A percentile compares a stretch with the other conserved stretches of the same genome.
Evolutionary conservation across 2,329 filamentous ascomycete species (phyloP).

Genomic region (Xylariaceae sp.): DNA sequence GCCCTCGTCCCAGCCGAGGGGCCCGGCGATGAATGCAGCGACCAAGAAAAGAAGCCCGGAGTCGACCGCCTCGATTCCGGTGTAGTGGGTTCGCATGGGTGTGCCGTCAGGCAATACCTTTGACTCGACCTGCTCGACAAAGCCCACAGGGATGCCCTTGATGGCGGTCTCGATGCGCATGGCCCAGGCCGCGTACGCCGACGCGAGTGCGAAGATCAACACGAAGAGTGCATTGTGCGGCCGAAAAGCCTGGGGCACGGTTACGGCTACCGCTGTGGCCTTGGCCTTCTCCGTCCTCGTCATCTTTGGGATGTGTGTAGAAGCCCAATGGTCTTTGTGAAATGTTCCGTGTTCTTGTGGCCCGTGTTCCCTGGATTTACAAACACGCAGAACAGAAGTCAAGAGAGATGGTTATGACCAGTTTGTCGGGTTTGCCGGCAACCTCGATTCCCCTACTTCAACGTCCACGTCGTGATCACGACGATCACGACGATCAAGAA

Average conservation of each 20-base stretch:
- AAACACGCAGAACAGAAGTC: too few relatives aligned
- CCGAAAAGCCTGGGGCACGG: conserved; percentile 15
- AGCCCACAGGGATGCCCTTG: conserved; percentile 21
- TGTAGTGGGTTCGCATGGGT: conserved; percentile 23
- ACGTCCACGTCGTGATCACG: too few relatives aligned
- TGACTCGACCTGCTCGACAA: conserved; percentile 19
- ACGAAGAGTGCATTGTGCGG: conserved; percentile 20
- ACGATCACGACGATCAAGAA: too few relatives aligned
- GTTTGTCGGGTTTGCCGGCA: too few relatives aligned
- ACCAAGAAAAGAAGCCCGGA: conserved; percentile 19
- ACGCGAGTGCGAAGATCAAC: conserved; percentile 12
- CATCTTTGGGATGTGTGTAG: conserved; percentile 1
- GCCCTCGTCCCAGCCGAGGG: conserved; percentile 24
- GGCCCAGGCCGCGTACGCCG: conserved; percentile 16
- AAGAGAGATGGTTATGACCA: too few relatives aligned
- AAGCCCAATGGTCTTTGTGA: too few relatives aligned
- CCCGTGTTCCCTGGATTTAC: too few relatives aligned
- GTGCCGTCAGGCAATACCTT: conserved; percentile 19
- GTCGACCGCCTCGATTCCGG: conserved; percentile 22
- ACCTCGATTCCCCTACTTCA: too few relatives aligned
- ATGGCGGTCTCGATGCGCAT: conserved; percentile 25
- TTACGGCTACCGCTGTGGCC: neutral
- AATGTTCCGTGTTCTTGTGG: too few relatives aligned
- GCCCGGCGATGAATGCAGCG: conserved; percentile 24
- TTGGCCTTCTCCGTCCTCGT: conserved; percentile 12